Evolutionary conservation across 495 filamentous ascomycete species (phyloP).

Genomic region (Tuber brumale): DNA sequence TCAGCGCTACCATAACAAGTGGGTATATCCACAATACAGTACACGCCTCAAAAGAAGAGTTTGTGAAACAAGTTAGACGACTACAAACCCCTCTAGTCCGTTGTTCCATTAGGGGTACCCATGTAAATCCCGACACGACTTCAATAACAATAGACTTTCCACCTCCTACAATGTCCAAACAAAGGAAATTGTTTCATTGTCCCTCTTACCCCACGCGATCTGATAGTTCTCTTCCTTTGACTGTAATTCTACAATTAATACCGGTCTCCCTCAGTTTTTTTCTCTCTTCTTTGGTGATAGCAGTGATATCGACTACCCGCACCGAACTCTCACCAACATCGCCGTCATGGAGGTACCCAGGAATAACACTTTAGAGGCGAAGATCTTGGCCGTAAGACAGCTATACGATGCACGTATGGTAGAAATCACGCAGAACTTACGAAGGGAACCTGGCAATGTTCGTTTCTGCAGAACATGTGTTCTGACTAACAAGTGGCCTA

Average conservation of each 20-base stretch:
- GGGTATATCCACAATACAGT: neutral
- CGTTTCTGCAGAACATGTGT: neutral
- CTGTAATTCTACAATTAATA: neutral
- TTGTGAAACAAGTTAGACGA: neutral
- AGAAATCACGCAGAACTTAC: neutral
- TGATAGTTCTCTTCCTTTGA: neutral
- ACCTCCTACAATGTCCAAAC: neutral
- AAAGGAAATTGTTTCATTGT: constrained; percentile 3
- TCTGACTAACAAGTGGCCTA: neutral
- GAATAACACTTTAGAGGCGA: neutral
- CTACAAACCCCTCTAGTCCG: neutral
- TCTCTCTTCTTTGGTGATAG: neutral
- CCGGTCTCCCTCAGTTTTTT: neutral
- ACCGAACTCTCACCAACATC: neutral
- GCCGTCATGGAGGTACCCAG: neutral
- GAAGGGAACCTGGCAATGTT: neutral
- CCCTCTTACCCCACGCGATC: neutral
- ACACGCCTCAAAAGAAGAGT: neutral
- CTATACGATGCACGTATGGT: neutral
- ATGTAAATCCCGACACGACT: neutral
- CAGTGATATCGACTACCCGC: neutral
- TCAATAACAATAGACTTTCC: neutral
- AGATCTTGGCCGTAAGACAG: neutral
- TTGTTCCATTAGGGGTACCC: neutral
- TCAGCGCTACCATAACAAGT: neutral